Evolutionary conservation across 2,329 filamentous ascomycete species (phyloP).

Genomic region (Stromatinia cepivora): DNA sequence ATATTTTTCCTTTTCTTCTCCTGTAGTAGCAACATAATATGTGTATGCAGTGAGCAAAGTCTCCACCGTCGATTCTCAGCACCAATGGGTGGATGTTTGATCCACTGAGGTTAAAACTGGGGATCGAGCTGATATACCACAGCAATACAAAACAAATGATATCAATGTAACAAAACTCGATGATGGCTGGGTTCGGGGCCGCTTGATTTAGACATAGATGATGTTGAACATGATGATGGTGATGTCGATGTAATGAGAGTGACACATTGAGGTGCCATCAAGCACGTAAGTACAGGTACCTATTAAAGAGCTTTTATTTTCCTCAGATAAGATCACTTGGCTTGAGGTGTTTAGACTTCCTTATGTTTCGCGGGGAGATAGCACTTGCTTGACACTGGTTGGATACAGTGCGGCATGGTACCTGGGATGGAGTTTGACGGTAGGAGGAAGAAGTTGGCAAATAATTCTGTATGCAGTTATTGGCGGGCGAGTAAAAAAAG

Average conservation of each 20-base stretch:
- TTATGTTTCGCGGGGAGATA: neutral
- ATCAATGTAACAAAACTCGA: slow-evolving; percentile 5
- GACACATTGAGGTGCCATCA: neutral
- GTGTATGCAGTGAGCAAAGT: slow-evolving; percentile 41
- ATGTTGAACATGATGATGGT: neutral
- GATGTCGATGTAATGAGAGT: neutral
- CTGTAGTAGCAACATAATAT: slow-evolving; percentile 30
- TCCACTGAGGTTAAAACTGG: slow-evolving; percentile 72
- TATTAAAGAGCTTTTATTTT: neutral
- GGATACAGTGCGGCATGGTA: neutral
- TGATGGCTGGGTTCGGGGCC: neutral
- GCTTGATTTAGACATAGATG: neutral
- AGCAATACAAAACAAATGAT: slow-evolving; percentile 37
- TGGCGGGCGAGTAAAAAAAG: neutral
- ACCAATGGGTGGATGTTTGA: slow-evolving; percentile 62
- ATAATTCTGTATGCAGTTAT: neutral
- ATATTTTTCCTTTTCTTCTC: slow-evolving; percentile 34
- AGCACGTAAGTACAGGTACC: neutral
- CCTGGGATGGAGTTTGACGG: slow-evolving; percentile 5
- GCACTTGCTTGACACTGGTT: slow-evolving; percentile 11
- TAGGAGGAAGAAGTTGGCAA: neutral
- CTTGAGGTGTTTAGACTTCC: neutral
- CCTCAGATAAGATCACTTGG: neutral
- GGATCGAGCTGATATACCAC: slow-evolving; percentile 49
- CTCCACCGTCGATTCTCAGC: slow-evolving; percentile 65